Conservation (phyloP, 345 rosid species). For the Corchorus olitorius region DNA sequence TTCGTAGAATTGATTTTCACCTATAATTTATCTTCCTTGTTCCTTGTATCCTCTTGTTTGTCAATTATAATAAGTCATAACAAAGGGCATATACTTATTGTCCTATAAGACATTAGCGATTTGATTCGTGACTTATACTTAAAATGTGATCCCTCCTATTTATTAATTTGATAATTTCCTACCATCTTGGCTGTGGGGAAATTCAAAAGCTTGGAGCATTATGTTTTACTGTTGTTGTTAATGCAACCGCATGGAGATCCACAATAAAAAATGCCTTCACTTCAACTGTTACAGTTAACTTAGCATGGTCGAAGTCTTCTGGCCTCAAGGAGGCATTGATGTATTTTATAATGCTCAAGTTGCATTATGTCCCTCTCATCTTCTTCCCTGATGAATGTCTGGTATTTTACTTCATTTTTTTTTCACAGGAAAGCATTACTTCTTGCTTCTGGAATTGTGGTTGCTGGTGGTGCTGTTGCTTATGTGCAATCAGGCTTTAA, state of each 20-base stretch:
- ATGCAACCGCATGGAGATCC: conserved; percentile 14
- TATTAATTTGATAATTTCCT: background rate
- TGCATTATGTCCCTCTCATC: background rate
- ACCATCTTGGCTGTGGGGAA: background rate
- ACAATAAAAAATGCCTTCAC: conserved; percentile 76
- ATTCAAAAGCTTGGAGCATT: background rate
- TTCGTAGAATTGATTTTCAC: background rate
- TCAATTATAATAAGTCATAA: background rate
- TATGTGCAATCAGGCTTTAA: conserved; percentile 61
- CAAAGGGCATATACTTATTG: background rate
- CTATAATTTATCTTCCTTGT: background rate
- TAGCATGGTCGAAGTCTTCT: conserved; percentile 78
- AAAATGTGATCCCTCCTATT: conserved; percentile 2
- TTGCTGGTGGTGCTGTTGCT: conserved; percentile 86
- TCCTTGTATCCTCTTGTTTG: background rate
- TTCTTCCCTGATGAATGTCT: background rate
- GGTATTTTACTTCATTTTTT: background rate
- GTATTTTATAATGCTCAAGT: background rate
- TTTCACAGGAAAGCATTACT: conserved; percentile 70
- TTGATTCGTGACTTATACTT: background rate
- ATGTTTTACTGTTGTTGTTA: conserved; percentile 9
- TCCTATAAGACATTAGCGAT: background rate
- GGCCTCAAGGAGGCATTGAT: conserved; percentile 77
- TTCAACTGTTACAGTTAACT: conserved; percentile 83
- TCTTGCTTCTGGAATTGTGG: conserved; percentile 78